Base-by-base conservation (phyloP, 495 filamentous ascomycete species). In the Evernia prunastri region DNA sequence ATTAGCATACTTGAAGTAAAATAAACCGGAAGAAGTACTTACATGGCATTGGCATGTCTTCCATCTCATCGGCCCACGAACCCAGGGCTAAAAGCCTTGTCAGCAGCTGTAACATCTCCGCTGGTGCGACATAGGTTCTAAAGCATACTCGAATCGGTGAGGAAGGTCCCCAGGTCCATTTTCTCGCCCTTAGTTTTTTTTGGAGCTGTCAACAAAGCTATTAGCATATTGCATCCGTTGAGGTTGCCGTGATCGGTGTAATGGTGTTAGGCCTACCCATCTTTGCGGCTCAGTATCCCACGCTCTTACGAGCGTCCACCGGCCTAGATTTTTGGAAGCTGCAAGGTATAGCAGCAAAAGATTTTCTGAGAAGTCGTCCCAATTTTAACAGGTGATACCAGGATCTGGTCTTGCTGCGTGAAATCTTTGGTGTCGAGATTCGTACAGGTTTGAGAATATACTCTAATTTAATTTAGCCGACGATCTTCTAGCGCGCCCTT, bases 41-140 rank as follows among this genome's bases (percentile, higher is more conserved):
- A 53, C 49, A 78, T 75, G 82, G 79, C 66, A 89, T 77, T 61
- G 87, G 85, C 78, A 83, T 82, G 68, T 94, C 89, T 73, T 97
- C 94, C 82, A 97, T 95, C 72, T 98, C 94, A 80, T 97, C 94
- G 67, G 94, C 94, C 94, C 94, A 98, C 65, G 94, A 96, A 72
- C 91, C 91, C 68, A 90, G 84, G 69, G 87, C 92, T 96, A 72
- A 64, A 68, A 65, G 31, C 20, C 61, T 31, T 53, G 70, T 82
- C 73, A 81, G 79, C 75, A 54, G 59, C 37, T 67, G 66, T 56
- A 54, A 64, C 59, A 68, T 56, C 59, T 59, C 68, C 51, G 49
- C 35, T 64, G 47, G 59, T 68, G 61, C 51, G 58, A 53, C 31
- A n/a, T 27, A 12, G 43, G 36, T 33, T 20, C 58, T 67, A 56